A percentile compares a stretch with the other conserved stretches of the same genome.
These are phyloP conservation scores for Epicoccum sorghinum DNA, from an alignment of 2,329 filamentous ascomycete species.

Conservation along the genomic window DNA sequence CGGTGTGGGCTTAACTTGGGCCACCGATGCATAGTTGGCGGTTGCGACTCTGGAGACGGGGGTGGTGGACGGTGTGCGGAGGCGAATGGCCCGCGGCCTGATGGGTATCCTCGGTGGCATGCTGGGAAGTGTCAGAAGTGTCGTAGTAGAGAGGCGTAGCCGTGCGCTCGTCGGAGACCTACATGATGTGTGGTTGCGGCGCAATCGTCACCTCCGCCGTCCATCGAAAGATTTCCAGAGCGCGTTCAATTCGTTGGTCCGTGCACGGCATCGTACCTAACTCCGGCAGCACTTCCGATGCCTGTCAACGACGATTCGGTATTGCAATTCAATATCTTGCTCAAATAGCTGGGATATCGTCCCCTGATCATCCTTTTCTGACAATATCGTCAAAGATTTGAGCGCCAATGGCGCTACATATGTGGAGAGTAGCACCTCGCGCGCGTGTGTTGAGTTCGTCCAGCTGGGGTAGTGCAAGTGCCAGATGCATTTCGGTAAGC, in stretches of 20 bases:
- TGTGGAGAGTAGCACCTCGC: conserved; percentile 29
- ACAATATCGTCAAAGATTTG: neutral
- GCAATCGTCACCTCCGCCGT: conserved; percentile 28
- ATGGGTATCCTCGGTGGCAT: conserved; percentile 50
- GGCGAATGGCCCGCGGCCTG: conserved; percentile 38
- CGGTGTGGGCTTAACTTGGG: conserved; percentile 58
- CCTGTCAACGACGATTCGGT: conserved; percentile 11
- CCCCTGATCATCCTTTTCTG: too few relatives aligned
- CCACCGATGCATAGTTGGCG: conserved; percentile 58
- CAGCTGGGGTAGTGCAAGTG: conserved; percentile 14
- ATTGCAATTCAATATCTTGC: too few relatives aligned
- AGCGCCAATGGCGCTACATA: conserved; percentile 37
- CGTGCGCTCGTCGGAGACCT: conserved; percentile 15
- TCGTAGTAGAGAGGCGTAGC: neutral
- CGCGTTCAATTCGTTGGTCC: conserved; percentile 34
- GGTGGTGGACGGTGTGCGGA: conserved; percentile 31
- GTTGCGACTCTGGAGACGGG: conserved; percentile 36
- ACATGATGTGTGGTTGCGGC: conserved; percentile 33
- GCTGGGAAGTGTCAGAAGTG: conserved; percentile 18
- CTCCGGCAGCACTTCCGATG: conserved; percentile 16
- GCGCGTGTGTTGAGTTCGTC: conserved; percentile 7
- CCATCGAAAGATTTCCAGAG: conserved; percentile 25
- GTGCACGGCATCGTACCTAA: conserved; percentile 23
- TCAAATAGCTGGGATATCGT: neutral
- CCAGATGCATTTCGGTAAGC: conserved; percentile 49